Evolutionary conservation across 441 rosid genomes (phyloP).

Genomic region (Manihot esculenta): DNA sequence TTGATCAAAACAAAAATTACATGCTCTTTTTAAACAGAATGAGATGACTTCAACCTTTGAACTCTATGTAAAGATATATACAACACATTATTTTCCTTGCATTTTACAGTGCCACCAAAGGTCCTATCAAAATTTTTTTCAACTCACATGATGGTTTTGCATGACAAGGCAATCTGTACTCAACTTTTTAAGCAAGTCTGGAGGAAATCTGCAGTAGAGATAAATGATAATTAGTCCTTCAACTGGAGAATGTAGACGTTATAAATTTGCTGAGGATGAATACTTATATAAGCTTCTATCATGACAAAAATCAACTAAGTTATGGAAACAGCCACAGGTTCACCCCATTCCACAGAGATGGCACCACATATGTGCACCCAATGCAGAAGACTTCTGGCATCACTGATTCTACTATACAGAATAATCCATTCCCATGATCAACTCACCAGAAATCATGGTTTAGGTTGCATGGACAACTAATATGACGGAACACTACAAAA

Average conservation of each 20-base stretch:
- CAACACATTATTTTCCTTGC: not conserved
- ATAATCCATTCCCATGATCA: not conserved
- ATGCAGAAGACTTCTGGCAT: not conserved
- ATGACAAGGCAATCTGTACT: slow-evolving; percentile 78
- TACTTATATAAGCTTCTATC: not conserved
- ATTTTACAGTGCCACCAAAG: not conserved
- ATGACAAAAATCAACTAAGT: too few relatives aligned
- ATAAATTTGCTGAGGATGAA: not conserved
- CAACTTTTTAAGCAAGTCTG: slow-evolving; percentile 60
- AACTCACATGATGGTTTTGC: slow-evolving; percentile 89
- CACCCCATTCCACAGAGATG: not conserved
- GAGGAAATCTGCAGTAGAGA: slow-evolving; percentile 59
- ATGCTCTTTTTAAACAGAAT: not conserved
- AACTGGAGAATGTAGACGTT: not conserved
- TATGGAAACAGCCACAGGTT: too few relatives aligned
- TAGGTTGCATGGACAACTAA: not conserved
- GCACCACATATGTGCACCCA: not conserved
- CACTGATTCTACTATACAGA: not conserved
- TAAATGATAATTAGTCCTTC: not conserved
- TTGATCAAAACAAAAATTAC: not conserved
- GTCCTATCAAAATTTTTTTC: not conserved
- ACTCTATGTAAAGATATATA: not conserved
- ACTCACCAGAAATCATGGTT: not conserved
- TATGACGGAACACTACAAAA: not conserved
- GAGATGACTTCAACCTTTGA: slow-evolving; percentile 1